Conservation (phyloP, 495 filamentous ascomycete genomes). For the Mytilinidion resinicola region DNA sequence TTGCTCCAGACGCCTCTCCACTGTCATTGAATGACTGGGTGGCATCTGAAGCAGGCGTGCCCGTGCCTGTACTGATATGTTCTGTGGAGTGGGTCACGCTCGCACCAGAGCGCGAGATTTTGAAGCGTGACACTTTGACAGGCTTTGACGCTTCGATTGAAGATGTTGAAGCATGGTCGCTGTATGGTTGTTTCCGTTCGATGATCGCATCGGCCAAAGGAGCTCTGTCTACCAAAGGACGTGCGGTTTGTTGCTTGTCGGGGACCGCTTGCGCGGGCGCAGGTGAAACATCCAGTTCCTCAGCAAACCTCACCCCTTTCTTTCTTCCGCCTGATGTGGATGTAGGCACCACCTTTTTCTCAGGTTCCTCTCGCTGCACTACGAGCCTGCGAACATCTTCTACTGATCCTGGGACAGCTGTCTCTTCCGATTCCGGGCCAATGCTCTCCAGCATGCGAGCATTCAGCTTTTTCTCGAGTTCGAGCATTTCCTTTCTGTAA, state of each 20-base stretch:
- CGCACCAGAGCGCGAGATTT: slow-evolving; percentile 15
- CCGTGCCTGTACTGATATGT: too few species aligned
- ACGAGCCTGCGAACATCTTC: slow-evolving; percentile 29
- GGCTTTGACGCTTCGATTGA: slow-evolving; percentile 4
- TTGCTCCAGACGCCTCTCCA: slow-evolving; percentile 18
- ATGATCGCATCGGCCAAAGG: slow-evolving; percentile 27
- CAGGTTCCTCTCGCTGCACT: slow-evolving; percentile 19
- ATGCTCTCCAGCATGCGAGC: slow-evolving; percentile 36
- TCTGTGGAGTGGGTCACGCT: neutral
- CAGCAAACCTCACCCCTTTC: slow-evolving; percentile 73
- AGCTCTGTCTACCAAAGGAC: neutral
- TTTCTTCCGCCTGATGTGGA: slow-evolving; percentile 34
- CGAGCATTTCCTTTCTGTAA: slow-evolving; percentile 51
- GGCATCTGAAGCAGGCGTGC: too few species aligned
- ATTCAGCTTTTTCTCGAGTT: slow-evolving; percentile 36
- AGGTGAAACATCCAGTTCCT: slow-evolving; percentile 60
- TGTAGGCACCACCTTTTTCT: neutral
- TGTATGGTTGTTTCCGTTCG: slow-evolving; percentile 19
- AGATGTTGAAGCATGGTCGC: neutral
- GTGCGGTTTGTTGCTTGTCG: neutral
- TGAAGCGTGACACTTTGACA: slow-evolving; percentile 32
- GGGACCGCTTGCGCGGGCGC: slow-evolving; percentile 5
- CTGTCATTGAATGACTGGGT: too few species aligned
- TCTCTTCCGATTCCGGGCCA: slow-evolving; percentile 27
- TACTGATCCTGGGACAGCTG: slow-evolving; percentile 20